phyloP scores from a whole-genome alignment of 768 basidiomycete genomes.

The Paxillus involutus region DNA sequence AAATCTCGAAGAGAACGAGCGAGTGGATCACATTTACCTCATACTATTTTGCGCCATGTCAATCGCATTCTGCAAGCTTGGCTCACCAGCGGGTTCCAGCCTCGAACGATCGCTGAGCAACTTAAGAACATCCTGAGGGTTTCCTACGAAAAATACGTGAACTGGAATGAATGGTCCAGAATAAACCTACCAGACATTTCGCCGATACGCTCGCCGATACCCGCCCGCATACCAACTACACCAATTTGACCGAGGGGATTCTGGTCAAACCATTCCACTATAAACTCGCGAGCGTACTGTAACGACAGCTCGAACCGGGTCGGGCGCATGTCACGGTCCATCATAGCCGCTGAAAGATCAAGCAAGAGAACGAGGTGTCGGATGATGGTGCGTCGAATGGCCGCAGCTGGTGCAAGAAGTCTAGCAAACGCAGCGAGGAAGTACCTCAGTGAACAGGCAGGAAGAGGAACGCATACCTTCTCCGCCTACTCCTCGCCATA shows the following conservation, averaged over 20 bases:
- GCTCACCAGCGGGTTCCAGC: constrained; percentile 88
- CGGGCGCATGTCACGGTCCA: constrained; percentile 94
- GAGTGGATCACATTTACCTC: constrained; percentile 52
- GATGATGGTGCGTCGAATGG: constrained; percentile 93
- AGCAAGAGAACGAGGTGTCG: constrained; percentile 92
- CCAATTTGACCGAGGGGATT: constrained; percentile 98
- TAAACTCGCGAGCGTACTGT: constrained; percentile 88
- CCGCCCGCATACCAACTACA: constrained; percentile 88
- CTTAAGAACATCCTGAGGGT: constrained; percentile 94
- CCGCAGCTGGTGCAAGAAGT: constrained; percentile 76
- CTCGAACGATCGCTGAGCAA: constrained; percentile 83
- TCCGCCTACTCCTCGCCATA: constrained; percentile 80
- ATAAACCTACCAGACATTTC: constrained; percentile 82
- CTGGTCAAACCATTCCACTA: constrained; percentile 98
- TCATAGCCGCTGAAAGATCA: constrained; percentile 89
- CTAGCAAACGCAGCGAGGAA: constrained; percentile 37
- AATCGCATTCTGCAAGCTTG: constrained; percentile 95
- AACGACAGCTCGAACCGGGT: constrained; percentile 90
- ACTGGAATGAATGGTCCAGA: not conserved
- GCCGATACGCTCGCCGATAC: constrained; percentile 85
- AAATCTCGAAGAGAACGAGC: not conserved
- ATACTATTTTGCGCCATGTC: constrained; percentile 95
- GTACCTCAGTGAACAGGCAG: not conserved
- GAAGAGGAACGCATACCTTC: constrained; percentile 56
- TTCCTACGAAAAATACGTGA: constrained; percentile 54